phyloP scores from a whole-genome alignment of 768 basidiomycete genomes.

The Scleroderma citrinum region DNA sequence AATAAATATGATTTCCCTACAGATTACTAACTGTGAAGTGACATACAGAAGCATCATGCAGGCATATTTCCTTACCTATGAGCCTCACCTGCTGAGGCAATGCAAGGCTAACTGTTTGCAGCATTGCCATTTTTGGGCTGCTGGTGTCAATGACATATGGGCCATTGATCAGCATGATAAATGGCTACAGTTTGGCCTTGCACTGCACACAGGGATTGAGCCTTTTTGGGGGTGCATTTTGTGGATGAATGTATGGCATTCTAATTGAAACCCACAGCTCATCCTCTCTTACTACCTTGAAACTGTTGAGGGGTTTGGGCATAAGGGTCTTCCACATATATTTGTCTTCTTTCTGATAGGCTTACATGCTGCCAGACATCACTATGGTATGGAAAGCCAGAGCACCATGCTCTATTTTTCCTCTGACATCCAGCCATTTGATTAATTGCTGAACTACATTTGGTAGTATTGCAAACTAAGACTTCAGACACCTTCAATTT shows the following conservation, averaged over 20 bases:
- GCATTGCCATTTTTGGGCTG: conserved; percentile 31
- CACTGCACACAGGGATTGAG: conserved; percentile 19
- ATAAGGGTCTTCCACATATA: conserved; percentile 5
- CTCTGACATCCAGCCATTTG: no score
- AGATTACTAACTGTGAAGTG: not conserved
- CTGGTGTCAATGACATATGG: conserved; percentile 34
- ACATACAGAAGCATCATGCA: not conserved
- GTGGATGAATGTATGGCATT: conserved; percentile 24
- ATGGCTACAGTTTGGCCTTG: conserved; percentile 35
- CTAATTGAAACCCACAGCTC: conserved; percentile 17
- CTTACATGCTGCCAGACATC: conserved; percentile 19
- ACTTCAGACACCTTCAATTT: no score
- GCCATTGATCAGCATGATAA: conserved; percentile 31
- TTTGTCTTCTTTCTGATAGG: not conserved
- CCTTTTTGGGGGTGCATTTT: conserved; percentile 13
- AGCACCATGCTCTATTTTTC: no score
- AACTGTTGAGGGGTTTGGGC: conserved; percentile 6
- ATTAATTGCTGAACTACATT: no score
- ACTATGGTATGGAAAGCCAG: conserved; percentile 21
- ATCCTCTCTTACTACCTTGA: conserved; percentile 18
- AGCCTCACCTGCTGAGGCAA: conserved; percentile 17
- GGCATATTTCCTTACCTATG: not conserved
- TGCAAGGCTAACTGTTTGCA: conserved; percentile 18
- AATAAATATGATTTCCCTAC: no score
- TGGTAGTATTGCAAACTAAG: no score